These are phyloP conservation scores for Coemansia aciculifera DNA, from an alignment of 192 early-diverging fungal genomes.

Conservation along the genomic window DNA sequence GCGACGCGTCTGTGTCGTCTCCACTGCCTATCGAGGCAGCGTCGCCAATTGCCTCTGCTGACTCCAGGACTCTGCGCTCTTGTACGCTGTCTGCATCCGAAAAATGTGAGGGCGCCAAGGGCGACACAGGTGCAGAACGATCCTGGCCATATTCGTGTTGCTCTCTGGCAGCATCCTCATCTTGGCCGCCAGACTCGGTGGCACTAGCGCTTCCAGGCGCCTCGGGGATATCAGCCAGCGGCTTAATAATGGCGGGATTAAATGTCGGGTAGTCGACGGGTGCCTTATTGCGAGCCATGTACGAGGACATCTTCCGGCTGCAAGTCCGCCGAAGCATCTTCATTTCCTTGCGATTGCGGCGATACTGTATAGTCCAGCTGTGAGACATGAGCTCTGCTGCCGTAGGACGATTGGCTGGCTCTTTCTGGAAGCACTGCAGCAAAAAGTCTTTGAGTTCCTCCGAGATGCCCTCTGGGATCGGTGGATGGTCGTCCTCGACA, in stretches of 20 bases:
- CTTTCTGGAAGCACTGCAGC: constrained; percentile 81
- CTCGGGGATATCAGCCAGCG: constrained; percentile 14
- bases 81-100: not conserved
- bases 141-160: not conserved
- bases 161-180: not conserved
- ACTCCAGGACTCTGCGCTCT: not conserved
- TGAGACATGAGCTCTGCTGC: constrained; percentile 74
- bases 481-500: constrained; percentile 88
- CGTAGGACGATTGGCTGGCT: constrained; percentile 68
- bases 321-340: constrained; percentile 54
- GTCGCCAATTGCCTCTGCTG: not conserved
- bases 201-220: not conserved
- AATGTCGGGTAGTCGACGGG: constrained; percentile 37
- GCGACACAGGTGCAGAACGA: not conserved
- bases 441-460: constrained; percentile 81
- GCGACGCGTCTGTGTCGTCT: constrained; percentile 50
- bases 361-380: constrained; percentile 66
- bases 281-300: constrained; percentile 36
- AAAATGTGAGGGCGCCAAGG: not conserved
- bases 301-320: constrained; percentile 54
- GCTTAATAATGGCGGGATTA: constrained; percentile 33
- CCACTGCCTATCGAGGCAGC: constrained; percentile 15
- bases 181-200: constrained; percentile 6
- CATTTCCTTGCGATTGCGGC: constrained; percentile 54
- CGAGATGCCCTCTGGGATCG: constrained; percentile 78